A percentile compares a stretch with the other conserved stretches of the same genome.
Conservation (phyloP, 257 asterid genomes). For the Echites panduratus region DNA sequence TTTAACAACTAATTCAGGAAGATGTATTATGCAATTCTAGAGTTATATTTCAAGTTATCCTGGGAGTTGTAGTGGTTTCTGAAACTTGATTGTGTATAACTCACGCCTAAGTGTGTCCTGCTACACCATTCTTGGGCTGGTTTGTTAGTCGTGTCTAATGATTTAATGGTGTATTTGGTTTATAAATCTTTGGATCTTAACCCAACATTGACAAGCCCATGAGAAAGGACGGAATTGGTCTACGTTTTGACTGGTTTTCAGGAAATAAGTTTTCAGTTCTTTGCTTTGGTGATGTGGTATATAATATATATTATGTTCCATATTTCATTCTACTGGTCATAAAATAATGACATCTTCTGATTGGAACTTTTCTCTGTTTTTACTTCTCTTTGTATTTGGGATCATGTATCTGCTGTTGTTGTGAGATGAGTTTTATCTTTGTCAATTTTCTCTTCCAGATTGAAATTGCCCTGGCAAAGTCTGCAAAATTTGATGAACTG, state of each 20-base stretch:
- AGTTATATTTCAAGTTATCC: too few species aligned
- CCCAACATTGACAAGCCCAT: background rate
- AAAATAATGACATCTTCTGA: background rate
- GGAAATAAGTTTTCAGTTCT: background rate
- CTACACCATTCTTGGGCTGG: background rate
- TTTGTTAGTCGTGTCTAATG: background rate
- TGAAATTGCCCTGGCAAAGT: slow-evolving; percentile 63
- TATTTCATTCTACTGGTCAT: background rate
- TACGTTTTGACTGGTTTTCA: background rate
- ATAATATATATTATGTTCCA: background rate
- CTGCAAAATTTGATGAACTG: slow-evolving; percentile 61
- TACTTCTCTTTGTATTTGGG: too few species aligned
- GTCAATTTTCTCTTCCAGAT: slow-evolving; percentile 35
- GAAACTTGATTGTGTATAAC: too few species aligned
- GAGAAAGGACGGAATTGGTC: background rate
- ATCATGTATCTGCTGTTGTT: too few species aligned
- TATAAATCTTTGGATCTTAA: background rate
- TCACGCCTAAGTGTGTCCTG: background rate
- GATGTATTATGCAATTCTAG: background rate
- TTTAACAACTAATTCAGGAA: background rate
- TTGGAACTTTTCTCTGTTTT: background rate
- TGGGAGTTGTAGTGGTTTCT: too few species aligned
- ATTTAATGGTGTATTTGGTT: background rate
- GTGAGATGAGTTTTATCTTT: background rate
- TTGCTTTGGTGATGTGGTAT: background rate